phyloP scores from a whole-genome alignment of 2,329 filamentous ascomycete genomes.

The Aspergillus ruber region DNA sequence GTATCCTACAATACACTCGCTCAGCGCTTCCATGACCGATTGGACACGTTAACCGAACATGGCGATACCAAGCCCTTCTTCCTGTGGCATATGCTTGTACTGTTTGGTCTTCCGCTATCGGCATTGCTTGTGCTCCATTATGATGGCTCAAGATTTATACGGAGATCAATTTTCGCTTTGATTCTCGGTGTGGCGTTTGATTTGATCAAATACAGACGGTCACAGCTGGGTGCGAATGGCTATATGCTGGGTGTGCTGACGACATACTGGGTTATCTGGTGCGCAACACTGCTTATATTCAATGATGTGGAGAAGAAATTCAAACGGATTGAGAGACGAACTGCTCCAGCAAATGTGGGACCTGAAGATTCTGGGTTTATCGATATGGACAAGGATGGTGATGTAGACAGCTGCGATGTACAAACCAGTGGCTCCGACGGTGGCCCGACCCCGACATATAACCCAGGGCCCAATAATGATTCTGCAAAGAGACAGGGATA shows the following conservation, averaged over 20 bases:
- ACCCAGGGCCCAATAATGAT: neutral
- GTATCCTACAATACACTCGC: slow-evolving; percentile 23
- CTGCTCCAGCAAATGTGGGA: neutral
- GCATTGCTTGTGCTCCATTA: slow-evolving; percentile 48
- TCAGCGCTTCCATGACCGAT: slow-evolving; percentile 14
- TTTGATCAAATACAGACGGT: slow-evolving; percentile 40
- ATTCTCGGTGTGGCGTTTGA: slow-evolving; percentile 40
- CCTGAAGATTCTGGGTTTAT: neutral
- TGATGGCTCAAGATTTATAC: slow-evolving; percentile 28
- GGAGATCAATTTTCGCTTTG: slow-evolving; percentile 41
- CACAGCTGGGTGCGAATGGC: slow-evolving; percentile 45
- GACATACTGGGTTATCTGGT: slow-evolving; percentile 51
- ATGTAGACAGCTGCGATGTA: neutral
- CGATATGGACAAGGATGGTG: neutral
- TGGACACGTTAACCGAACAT: slow-evolving; percentile 19
- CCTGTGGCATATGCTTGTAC: slow-evolving; percentile 28
- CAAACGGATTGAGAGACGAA: slow-evolving; percentile 46
- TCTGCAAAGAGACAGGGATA: neutral
- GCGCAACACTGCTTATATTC: slow-evolving; percentile 47
- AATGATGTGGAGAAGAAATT: slow-evolving; percentile 53
- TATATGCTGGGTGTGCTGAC: slow-evolving; percentile 51
- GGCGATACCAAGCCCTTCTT: slow-evolving; percentile 29
- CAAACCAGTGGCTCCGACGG: neutral
- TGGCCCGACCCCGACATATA: neutral
- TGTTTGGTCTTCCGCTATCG: slow-evolving; percentile 34